These are phyloP conservation scores for Fusarium sp. DNA, from an alignment of 2,329 filamentous ascomycete genomes.

Conservation along the genomic window DNA sequence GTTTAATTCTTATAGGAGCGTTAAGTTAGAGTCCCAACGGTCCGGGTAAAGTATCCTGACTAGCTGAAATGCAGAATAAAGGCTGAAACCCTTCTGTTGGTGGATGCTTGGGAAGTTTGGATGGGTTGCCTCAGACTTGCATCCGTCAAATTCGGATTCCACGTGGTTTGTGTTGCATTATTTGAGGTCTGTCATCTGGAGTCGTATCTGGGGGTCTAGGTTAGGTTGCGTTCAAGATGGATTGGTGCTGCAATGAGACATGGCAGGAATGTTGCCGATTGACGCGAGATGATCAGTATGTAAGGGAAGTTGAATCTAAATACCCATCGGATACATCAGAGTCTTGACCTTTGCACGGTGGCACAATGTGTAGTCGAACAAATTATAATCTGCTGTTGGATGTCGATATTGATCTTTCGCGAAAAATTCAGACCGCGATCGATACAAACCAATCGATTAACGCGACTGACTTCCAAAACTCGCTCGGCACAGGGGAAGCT, in stretches of 20 bases:
- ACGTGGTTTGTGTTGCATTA: neutral
- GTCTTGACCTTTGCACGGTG: fast-evolving
- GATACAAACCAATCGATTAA: too few relatives aligned
- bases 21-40: neutral
- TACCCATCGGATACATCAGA: neutral
- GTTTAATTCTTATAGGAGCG: neutral
- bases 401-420: too few relatives aligned
- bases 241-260: neutral
- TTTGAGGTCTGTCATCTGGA: neutral
- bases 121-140: neutral
- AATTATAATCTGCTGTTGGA: too few relatives aligned
- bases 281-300: fast-evolving
- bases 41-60: neutral
- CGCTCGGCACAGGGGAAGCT: too few relatives aligned
- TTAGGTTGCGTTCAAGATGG: neutral
- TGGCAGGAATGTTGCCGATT: neutral
- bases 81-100: neutral
- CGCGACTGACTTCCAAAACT: too few relatives aligned
- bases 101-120: too few relatives aligned
- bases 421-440: too few relatives aligned
- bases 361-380: too few relatives aligned
- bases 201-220: neutral
- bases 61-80: neutral
- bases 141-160: neutral
- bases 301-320: neutral